These are phyloP conservation scores for Amanita rimosa DNA, from an alignment of 768 basidiomycete species.

Conservation along the genomic window DNA sequence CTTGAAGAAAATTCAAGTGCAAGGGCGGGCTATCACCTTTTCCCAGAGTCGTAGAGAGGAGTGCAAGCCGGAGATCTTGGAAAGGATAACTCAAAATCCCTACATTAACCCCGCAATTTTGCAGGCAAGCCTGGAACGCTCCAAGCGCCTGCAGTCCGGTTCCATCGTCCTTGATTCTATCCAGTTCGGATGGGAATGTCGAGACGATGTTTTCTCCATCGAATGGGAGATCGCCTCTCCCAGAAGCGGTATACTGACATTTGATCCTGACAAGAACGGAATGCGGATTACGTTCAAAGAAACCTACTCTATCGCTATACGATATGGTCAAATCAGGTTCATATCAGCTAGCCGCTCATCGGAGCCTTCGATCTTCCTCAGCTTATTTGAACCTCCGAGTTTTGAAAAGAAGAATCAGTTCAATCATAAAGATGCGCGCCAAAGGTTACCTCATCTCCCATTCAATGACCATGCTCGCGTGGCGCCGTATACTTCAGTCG, in stretches of 20 bases:
- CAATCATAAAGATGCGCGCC: constrained; percentile 15
- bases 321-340: constrained; percentile 30
- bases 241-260: constrained; percentile 20
- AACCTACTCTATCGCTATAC: constrained; percentile 28
- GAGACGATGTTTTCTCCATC: constrained; percentile 44
- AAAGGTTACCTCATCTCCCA: constrained; percentile 27
- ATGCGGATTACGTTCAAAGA: constrained; percentile 23
- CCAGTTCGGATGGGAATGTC: constrained; percentile 54
- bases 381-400: constrained; percentile 27
- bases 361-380: constrained; percentile 30
- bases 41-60: constrained; percentile 14
- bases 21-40: constrained; percentile 22
- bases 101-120: constrained; percentile 28
- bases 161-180: constrained; percentile 23
- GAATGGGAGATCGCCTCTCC: constrained; percentile 37
- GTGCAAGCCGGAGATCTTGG: constrained; percentile 23
- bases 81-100: constrained; percentile 24
- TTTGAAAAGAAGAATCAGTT: constrained; percentile 20
- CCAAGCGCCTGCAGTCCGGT: constrained; percentile 17
- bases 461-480: constrained; percentile 29
- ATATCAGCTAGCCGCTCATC: constrained; percentile 22
- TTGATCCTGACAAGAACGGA: constrained; percentile 34
- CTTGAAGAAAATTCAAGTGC: constrained; percentile 15
- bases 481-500: constrained; percentile 40
- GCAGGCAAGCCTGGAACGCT: constrained; percentile 21